Evolutionary conservation across 2,329 filamentous ascomycete species (phyloP).

Genomic region (Diplodia scrobiculata): DNA sequence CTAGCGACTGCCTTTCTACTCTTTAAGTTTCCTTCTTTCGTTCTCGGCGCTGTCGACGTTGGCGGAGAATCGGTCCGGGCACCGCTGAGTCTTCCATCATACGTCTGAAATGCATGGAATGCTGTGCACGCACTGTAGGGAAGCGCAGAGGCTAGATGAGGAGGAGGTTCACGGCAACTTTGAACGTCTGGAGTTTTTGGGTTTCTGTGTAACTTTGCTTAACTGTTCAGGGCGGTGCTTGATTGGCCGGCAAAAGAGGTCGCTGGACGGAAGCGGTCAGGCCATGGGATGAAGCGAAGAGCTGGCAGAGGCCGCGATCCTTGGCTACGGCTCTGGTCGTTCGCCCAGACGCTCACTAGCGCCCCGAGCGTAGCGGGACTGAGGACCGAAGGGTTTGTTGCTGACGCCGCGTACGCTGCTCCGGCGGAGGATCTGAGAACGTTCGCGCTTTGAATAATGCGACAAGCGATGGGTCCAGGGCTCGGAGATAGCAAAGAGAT

Average conservation of each 20-base stretch:
- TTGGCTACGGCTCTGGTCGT: conserved; percentile 12
- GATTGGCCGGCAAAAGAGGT: conserved; percentile 7
- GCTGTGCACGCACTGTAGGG: conserved; percentile 11
- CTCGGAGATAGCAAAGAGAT: conserved; percentile 18
- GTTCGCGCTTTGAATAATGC: background rate
- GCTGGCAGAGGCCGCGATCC: conserved; percentile 9
- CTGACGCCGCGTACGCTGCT: background rate
- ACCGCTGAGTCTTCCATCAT: conserved; percentile 3
- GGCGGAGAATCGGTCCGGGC: background rate
- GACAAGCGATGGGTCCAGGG: background rate
- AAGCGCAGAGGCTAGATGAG: background rate
- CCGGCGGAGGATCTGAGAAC: background rate
- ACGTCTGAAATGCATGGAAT: conserved; percentile 15
- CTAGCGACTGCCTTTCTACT: background rate
- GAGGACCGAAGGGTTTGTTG: too few species aligned
- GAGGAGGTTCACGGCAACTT: conserved; percentile 4
- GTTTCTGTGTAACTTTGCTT: conserved; percentile 28
- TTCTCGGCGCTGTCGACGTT: background rate
- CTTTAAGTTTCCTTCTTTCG: background rate
- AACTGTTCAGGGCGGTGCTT: background rate
- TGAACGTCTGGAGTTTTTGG: conserved; percentile 26
- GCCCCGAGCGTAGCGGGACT: background rate
- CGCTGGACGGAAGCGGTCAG: conserved; percentile 12
- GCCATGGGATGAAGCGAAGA: background rate
- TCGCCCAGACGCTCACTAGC: background rate